Percentiles rank a stretch among this genome's conserved stretches.
These are phyloP conservation scores for Pseudopithomyces chartarum DNA, from an alignment of 2,329 filamentous ascomycete genomes.

Conservation along the genomic window DNA sequence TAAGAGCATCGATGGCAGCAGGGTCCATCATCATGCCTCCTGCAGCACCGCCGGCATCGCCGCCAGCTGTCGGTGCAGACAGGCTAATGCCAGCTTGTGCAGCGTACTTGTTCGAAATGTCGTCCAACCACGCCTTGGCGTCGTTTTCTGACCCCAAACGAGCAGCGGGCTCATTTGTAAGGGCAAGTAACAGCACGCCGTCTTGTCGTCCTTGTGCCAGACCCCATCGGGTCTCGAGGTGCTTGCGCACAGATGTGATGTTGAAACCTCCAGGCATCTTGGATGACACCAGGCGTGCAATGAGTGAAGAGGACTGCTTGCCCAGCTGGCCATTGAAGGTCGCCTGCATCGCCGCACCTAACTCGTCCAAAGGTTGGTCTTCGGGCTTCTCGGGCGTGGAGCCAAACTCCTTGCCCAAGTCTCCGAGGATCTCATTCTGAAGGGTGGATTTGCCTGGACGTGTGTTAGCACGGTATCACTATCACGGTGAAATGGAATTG, in stretches of 20 bases:
- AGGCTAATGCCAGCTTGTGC: slow-evolving; percentile 80
- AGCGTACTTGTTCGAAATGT: slow-evolving; percentile 88
- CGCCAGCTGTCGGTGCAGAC: slow-evolving; percentile 71
- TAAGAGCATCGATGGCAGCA: slow-evolving; percentile 92
- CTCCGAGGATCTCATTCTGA: slow-evolving; percentile 97
- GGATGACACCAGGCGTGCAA: slow-evolving; percentile 93
- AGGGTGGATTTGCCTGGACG: slow-evolving; percentile 89
- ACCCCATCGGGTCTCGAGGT: slow-evolving; percentile 93
- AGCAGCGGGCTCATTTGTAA: slow-evolving; percentile 89
- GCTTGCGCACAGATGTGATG: slow-evolving; percentile 93
- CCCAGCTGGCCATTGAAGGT: slow-evolving; percentile 99
- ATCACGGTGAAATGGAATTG: not conserved
- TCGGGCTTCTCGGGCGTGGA: slow-evolving; percentile 98
- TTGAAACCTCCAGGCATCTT: slow-evolving; percentile 99
- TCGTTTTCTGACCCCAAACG: slow-evolving; percentile 89
- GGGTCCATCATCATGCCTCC: slow-evolving; percentile 99
- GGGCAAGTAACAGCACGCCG: slow-evolving; percentile 81
- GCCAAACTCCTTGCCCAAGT: slow-evolving; percentile 97
- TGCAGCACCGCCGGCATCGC: slow-evolving; percentile 71
- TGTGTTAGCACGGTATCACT: slow-evolving; percentile 19
- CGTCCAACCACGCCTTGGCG: slow-evolving; percentile 90
- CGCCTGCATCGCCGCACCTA: slow-evolving; percentile 92
- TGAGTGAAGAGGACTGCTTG: slow-evolving; percentile 91
- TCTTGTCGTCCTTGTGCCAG: slow-evolving; percentile 86
- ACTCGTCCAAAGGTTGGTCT: slow-evolving; percentile 93